phyloP scores from a whole-genome alignment of 2,329 filamentous ascomycete species.

The Scedosporium boydii region DNA sequence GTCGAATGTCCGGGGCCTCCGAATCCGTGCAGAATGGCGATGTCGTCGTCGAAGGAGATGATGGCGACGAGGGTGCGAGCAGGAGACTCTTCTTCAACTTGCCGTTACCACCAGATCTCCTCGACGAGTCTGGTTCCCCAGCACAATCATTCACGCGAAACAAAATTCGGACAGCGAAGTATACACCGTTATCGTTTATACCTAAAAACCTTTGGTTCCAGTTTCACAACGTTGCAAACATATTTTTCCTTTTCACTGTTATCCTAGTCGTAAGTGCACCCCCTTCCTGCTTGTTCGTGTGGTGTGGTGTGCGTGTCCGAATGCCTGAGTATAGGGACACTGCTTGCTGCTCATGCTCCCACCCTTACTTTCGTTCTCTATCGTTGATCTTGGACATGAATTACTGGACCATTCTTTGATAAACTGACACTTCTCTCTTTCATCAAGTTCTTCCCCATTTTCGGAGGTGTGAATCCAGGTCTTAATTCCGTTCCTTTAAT shows the following conservation, averaged over 20 bases:
- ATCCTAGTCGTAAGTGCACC: conserved; percentile 71
- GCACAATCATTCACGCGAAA: conserved; percentile 67
- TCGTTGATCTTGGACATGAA: no score
- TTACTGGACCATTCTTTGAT: no score
- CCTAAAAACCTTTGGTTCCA: conserved; percentile 97
- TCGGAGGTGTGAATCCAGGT: conserved; percentile 83
- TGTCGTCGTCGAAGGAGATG: conserved; percentile 18
- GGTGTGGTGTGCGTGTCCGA: background rate
- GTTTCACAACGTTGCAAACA: conserved; percentile 97
- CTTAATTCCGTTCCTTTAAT: conserved; percentile 87
- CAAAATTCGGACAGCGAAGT: conserved; percentile 97
- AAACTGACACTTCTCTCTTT: background rate
- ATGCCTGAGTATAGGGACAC: background rate
- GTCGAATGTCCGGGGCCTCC: conserved; percentile 29
- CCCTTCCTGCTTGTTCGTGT: background rate
- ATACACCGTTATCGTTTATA: conserved; percentile 88
- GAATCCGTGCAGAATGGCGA: conserved; percentile 19
- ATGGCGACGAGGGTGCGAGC: conserved; percentile 30
- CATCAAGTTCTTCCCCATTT: conserved; percentile 83
- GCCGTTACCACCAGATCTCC: conserved; percentile 62
- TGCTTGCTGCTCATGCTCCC: background rate
- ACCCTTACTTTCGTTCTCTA: background rate
- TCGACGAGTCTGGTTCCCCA: conserved; percentile 75
- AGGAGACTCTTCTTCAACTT: conserved; percentile 77
- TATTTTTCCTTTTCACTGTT: conserved; percentile 95